phyloP scores from a whole-genome alignment of 805 yeast genomes.

The Scheffersomyces coipomensis region DNA sequence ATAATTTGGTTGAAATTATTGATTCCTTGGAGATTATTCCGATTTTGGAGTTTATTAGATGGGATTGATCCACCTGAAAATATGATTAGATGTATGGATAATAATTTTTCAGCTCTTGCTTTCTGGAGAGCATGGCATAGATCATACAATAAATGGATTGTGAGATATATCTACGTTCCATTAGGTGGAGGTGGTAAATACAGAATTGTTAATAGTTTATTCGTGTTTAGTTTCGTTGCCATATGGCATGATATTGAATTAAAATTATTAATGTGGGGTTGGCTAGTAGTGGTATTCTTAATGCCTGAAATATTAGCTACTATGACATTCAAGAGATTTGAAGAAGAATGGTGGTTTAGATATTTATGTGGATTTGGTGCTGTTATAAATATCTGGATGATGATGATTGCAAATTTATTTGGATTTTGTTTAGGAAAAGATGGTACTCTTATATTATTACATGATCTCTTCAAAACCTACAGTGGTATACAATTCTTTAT shows the following conservation, averaged over 20 bases:
- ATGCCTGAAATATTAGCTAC: conserved; percentile 81
- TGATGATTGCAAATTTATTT: conserved; percentile 94
- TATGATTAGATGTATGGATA: conserved; percentile 94
- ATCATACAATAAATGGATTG: conserved; percentile 86
- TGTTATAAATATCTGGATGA: conserved; percentile 89
- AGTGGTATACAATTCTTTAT: conserved; percentile 66
- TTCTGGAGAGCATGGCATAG: conserved; percentile 99
- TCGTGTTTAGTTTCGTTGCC: conserved; percentile 94
- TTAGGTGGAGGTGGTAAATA: conserved; percentile 75
- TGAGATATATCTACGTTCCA: conserved; percentile 86
- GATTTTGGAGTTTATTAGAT: conserved; percentile 91
- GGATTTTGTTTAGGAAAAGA: conserved; percentile 94
- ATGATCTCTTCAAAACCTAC: conserved; percentile 69
- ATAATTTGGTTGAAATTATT: conserved; percentile 90
- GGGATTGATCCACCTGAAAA: conserved; percentile 96
- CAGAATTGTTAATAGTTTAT: conserved; percentile 71
- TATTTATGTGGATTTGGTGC: conserved; percentile 86
- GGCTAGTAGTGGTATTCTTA: conserved; percentile 84
- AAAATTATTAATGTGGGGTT: conserved; percentile 88
- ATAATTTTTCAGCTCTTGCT: conserved; percentile 89
- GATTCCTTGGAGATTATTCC: conserved; percentile 93
- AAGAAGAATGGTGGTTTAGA: conserved; percentile 65
- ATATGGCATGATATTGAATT: conserved; percentile 97
- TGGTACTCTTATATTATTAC: conserved; percentile 67
- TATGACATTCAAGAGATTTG: conserved; percentile 36